A percentile compares a stretch with the other conserved stretches of the same genome.
phyloP scores from a whole-genome alignment of 1,139 yeast genomes.

The Sugiyamaella paludigena region DNA sequence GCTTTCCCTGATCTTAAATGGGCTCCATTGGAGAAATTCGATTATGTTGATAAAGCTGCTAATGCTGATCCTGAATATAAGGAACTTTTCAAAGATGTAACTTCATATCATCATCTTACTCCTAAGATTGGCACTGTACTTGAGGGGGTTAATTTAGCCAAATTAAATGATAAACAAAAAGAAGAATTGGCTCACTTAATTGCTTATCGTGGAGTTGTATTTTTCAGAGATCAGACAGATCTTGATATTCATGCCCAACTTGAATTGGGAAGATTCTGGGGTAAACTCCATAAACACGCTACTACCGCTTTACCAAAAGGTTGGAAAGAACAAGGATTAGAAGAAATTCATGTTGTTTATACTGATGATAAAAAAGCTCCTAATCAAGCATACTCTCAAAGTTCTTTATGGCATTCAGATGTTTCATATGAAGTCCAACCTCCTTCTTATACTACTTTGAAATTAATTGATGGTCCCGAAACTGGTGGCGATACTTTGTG shows the following conservation, averaged over 20 bases:
- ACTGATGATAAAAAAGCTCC: constrained; percentile 34
- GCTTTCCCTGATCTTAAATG: constrained; percentile 35
- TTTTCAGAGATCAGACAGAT: constrained; percentile 55
- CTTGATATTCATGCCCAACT: constrained; percentile 51
- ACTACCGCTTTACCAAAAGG: constrained; percentile 65
- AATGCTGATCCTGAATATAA: constrained; percentile 56
- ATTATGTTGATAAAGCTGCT: constrained; percentile 27
- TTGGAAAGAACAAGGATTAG: constrained; percentile 22
- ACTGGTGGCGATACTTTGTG: constrained; percentile 76
- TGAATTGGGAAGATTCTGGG: constrained; percentile 61
- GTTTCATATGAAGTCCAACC: constrained; percentile 70
- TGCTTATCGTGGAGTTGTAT: constrained; percentile 65
- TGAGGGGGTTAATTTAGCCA: constrained; percentile 56
- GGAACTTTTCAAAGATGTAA: constrained; percentile 50
- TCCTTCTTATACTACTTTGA: constrained; percentile 62
- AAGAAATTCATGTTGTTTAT: constrained; percentile 54
- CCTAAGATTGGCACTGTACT: constrained; percentile 70
- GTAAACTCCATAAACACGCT: constrained; percentile 70
- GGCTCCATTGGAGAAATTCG: constrained; percentile 28
- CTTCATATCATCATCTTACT: constrained; percentile 42
- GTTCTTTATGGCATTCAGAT: constrained; percentile 60
- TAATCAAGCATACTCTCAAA: constrained; percentile 31
- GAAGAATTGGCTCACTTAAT: constrained; percentile 64
- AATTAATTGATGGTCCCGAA: constrained; percentile 59
- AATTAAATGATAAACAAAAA: constrained; percentile 50